phyloP scores from a whole-genome alignment of 192 early-diverging fungal genomes.

The Jimgerdemannia lactiflua region DNA sequence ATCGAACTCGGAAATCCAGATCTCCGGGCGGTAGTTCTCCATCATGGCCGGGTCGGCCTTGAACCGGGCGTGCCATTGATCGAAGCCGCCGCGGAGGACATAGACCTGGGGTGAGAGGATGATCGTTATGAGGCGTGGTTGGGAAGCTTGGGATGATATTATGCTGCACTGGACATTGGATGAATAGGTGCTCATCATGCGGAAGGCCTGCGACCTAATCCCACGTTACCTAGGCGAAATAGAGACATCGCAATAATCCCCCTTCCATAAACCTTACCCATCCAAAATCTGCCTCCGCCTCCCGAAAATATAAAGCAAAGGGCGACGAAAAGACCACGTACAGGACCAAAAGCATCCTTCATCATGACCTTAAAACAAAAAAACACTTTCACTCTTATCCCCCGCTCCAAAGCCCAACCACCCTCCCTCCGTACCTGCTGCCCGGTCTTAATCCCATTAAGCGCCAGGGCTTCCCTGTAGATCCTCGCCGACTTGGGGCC shows the following conservation, averaged over 20 bases:
- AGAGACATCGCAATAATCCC: too few species aligned
- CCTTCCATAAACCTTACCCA: too few species aligned
- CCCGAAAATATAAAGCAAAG: too few species aligned
- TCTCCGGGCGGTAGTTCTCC: slow-evolving; percentile 51
- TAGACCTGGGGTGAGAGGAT: slow-evolving; percentile 40
- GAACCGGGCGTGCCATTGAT: slow-evolving; percentile 58
- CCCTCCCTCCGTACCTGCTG: slow-evolving; percentile 14
- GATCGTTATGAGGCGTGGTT: not conserved
- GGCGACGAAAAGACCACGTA: too few species aligned
- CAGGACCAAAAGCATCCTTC: too few species aligned
- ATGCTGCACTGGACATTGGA: not conserved
- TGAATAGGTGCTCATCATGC: not conserved
- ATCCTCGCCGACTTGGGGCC: slow-evolving; percentile 72
- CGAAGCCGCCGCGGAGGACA: slow-evolving; percentile 66
- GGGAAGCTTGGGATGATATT: not conserved
- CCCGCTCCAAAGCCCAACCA: too few species aligned
- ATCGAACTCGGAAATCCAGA: slow-evolving; percentile 31
- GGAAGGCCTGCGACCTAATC: too few species aligned
- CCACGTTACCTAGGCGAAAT: too few species aligned
- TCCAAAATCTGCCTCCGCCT: too few species aligned
- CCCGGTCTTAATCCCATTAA: slow-evolving; percentile 15
- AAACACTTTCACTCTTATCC: too few species aligned
- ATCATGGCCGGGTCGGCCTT: slow-evolving; percentile 53
- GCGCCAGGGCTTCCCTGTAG: slow-evolving; percentile 47
- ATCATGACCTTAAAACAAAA: too few species aligned